A percentile compares a stretch with the other conserved stretches of the same genome.
Evolutionary conservation across 192 early-diverging fungal genomes (phyloP).

Genomic region (Coemansia sp.): DNA sequence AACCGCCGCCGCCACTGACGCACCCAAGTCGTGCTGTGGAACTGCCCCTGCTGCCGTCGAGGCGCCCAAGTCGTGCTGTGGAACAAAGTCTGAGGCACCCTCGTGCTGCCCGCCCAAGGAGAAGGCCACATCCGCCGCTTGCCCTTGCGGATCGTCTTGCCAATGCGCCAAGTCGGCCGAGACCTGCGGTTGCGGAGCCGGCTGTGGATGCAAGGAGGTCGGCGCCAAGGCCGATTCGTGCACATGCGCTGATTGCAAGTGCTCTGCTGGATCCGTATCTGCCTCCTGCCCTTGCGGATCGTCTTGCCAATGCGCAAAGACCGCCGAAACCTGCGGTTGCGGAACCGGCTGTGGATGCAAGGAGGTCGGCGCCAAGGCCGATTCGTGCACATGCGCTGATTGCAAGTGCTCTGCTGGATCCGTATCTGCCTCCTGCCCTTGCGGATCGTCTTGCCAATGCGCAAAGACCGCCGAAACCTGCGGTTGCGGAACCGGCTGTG

Average conservation of each 20-base stretch:
- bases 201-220: conserved; percentile 19
- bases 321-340: conserved; percentile 1
- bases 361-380: conserved; percentile 13
- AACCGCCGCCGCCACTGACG: neutral
- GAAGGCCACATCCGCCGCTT: neutral
- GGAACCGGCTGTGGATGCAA: conserved; percentile 21
- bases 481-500: conserved; percentile 9
- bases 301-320: conserved; percentile 16
- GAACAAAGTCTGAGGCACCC: neutral
- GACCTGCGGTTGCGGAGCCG: conserved; percentile 7
- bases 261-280: neutral
- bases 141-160: conserved; percentile 23
- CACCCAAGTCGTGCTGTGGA: conserved; percentile 12
- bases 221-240: conserved; percentile 12
- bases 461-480: conserved; percentile 9
- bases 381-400: conserved; percentile 23
- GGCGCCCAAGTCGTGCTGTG: conserved; percentile 14
- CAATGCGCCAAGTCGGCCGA: conserved; percentile 5
- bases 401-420: conserved; percentile 22
- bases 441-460: conserved; percentile 16
- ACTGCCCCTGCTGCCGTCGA: neutral
- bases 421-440: conserved; percentile 2
- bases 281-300: conserved; percentile 17
- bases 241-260: conserved; percentile 28
- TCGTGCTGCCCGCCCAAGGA: conserved; percentile 18